These are phyloP conservation scores for Tulasnella calospora DNA, from an alignment of 768 basidiomycete species.

Conservation along the genomic window DNA sequence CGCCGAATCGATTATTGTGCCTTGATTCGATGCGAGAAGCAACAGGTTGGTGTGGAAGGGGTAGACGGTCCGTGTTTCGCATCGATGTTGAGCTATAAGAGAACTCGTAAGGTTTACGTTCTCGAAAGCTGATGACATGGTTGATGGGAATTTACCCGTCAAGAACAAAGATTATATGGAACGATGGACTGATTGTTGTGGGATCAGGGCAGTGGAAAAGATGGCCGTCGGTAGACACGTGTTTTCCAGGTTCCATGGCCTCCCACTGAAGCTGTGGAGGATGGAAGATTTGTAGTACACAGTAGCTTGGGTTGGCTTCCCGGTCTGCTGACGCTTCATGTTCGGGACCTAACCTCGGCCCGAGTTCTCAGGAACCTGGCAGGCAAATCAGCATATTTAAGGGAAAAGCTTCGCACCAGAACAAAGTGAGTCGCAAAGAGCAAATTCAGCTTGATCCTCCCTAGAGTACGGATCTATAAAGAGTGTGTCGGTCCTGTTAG, in stretches of 20 bases:
- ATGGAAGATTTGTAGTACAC: conserved; percentile 53
- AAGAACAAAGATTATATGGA: conserved; percentile 39
- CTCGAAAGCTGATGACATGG: background rate
- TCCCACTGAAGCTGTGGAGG: conserved; percentile 35
- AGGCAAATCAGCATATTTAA: background rate
- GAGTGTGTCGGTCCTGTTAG: background rate
- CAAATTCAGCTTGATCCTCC: conserved; percentile 51
- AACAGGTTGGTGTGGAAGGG: conserved; percentile 44
- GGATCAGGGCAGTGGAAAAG: conserved; percentile 53
- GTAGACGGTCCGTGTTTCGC: conserved; percentile 40
- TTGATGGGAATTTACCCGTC: conserved; percentile 39
- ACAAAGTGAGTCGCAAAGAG: conserved; percentile 45
- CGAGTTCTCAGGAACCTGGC: too few relatives aligned
- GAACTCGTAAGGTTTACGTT: background rate
- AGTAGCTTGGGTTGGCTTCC: conserved; percentile 45
- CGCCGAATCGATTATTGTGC: conserved; percentile 51
- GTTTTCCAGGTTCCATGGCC: conserved; percentile 31
- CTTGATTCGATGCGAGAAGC: conserved; percentile 39
- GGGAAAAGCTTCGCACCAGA: background rate
- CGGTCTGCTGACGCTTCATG: conserved; percentile 43
- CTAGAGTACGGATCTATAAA: conserved; percentile 53
- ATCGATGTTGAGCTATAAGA: conserved; percentile 50
- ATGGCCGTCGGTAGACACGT: conserved; percentile 56
- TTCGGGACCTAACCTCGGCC: conserved; percentile 43
- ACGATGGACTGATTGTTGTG: conserved; percentile 30